These are phyloP conservation scores for Globisporangium ultimum DNA, from an alignment of 352 stramenopile genomes.

Conservation along the genomic window DNA sequence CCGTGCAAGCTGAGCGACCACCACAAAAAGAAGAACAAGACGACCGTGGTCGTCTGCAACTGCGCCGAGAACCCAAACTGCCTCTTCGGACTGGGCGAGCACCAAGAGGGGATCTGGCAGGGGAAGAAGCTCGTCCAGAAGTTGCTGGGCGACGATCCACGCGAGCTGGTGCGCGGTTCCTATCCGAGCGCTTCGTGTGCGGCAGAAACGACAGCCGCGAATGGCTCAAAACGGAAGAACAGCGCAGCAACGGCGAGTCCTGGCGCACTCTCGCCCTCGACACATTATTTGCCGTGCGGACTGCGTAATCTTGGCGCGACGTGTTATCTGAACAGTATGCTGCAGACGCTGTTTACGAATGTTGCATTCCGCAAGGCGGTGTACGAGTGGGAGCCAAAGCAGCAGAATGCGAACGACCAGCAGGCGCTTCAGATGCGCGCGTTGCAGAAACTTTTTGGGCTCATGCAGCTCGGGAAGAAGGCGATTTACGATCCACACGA, in stretches of 20 bases:
- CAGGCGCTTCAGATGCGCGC: constrained; percentile 72
- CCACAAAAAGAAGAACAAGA: constrained; percentile 48
- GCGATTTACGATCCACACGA: constrained; percentile 71
- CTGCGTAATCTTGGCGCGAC: constrained; percentile 86
- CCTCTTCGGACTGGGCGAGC: constrained; percentile 79
- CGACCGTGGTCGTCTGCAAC: constrained; percentile 37
- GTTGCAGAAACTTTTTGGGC: constrained; percentile 79
- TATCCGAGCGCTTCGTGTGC: constrained; percentile 15
- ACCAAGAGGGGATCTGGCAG: constrained; percentile 73
- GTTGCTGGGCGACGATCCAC: constrained; percentile 66
- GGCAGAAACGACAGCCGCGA: not conserved
- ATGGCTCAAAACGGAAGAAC: constrained; percentile 6
- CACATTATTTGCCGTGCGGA: constrained; percentile 36
- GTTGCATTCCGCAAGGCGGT: constrained; percentile 66
- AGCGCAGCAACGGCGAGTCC: constrained; percentile 3
- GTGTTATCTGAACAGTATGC: constrained; percentile 88
- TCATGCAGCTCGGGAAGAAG: constrained; percentile 78
- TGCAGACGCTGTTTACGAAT: constrained; percentile 82
- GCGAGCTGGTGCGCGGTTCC: constrained; percentile 34
- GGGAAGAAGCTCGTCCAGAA: constrained; percentile 42
- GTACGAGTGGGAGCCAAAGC: constrained; percentile 77
- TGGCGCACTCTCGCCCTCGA: not conserved
- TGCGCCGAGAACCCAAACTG: constrained; percentile 86
- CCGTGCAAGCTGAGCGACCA: constrained; percentile 60
- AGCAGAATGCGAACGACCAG: constrained; percentile 35